Evolutionary conservation across 768 basidiomycete genomes (phyloP).

Genomic region (Naganishia antarctica): DNA sequence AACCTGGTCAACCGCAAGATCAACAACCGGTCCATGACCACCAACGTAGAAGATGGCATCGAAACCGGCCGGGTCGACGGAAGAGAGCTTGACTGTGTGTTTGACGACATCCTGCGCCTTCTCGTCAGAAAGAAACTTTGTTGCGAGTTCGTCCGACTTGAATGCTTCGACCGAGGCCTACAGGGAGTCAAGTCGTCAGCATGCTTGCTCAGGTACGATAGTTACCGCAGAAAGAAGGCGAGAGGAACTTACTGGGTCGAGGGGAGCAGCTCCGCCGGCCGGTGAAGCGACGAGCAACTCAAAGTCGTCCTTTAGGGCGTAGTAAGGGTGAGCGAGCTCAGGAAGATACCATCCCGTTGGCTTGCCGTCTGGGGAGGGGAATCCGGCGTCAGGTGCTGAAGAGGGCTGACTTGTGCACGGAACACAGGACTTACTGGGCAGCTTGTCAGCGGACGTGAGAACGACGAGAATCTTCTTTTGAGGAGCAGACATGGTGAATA

Average conservation of each 20-base stretch:
- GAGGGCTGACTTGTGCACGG: not conserved
- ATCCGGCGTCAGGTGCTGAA: not conserved
- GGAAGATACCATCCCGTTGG: constrained; percentile 65
- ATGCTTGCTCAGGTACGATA: no score
- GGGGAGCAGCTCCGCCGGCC: constrained; percentile 63
- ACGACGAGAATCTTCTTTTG: constrained; percentile 28
- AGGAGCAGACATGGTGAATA: constrained; percentile 20
- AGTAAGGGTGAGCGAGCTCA: constrained; percentile 71
- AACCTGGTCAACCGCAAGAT: constrained; percentile 59
- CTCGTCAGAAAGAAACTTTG: constrained; percentile 60
- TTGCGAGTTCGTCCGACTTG: constrained; percentile 56
- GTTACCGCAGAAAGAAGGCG: no score
- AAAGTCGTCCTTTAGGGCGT: constrained; percentile 55
- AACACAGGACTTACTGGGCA: constrained; percentile 16
- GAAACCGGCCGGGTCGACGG: constrained; percentile 61
- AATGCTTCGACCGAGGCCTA: constrained; percentile 52
- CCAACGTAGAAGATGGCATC: constrained; percentile 73
- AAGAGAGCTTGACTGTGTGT: constrained; percentile 59
- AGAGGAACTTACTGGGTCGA: constrained; percentile 56
- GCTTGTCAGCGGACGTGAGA: constrained; percentile 22
- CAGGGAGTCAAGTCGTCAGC: no score
- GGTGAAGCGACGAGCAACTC: constrained; percentile 62
- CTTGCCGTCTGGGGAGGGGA: not conserved
- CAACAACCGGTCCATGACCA: constrained; percentile 72
- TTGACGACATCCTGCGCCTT: constrained; percentile 57